Percentiles rank a stretch among this genome's conserved stretches.
These are phyloP conservation scores for Bauhinia variegata DNA, from an alignment of 306 rosid species.

Conservation along the genomic window DNA sequence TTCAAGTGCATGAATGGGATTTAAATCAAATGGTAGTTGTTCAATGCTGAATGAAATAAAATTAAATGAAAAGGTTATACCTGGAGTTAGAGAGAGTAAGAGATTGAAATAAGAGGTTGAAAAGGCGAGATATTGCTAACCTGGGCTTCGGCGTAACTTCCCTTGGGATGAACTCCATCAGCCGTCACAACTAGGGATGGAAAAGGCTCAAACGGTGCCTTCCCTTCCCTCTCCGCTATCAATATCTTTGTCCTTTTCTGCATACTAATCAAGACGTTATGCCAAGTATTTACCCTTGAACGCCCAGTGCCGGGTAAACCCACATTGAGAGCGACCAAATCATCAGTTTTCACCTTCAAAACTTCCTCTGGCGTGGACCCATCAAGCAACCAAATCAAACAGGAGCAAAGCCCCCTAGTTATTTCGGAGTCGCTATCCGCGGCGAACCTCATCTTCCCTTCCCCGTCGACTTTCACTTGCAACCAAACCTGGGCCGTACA, in stretches of 20 bases:
- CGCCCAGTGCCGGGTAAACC: constrained; percentile 59
- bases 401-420: constrained; percentile 73
- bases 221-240: constrained; percentile 70
- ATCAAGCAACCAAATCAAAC: constrained; percentile 73
- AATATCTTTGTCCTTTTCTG: constrained; percentile 79
- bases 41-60: neutral
- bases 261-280: constrained; percentile 79
- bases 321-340: constrained; percentile 67
- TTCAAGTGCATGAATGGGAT: neutral
- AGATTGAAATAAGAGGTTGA: neutral
- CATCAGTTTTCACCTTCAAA: constrained; percentile 58
- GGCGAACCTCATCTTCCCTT: constrained; percentile 65
- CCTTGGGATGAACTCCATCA: constrained; percentile 74
- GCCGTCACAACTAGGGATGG: constrained; percentile 73
- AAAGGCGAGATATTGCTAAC: constrained; percentile 43
- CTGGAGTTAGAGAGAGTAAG: neutral
- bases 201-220: constrained; percentile 62
- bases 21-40: neutral
- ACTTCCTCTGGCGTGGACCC: constrained; percentile 76
- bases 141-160: constrained; percentile 95
- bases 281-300: constrained; percentile 94
- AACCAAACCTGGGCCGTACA: constrained; percentile 95
- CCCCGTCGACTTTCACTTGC: constrained; percentile 54
- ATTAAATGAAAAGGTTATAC: neutral
- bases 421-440: constrained; percentile 97